These are phyloP conservation scores for Coemansia sp. DNA, from an alignment of 192 early-diverging fungal genomes.

Conservation along the genomic window DNA sequence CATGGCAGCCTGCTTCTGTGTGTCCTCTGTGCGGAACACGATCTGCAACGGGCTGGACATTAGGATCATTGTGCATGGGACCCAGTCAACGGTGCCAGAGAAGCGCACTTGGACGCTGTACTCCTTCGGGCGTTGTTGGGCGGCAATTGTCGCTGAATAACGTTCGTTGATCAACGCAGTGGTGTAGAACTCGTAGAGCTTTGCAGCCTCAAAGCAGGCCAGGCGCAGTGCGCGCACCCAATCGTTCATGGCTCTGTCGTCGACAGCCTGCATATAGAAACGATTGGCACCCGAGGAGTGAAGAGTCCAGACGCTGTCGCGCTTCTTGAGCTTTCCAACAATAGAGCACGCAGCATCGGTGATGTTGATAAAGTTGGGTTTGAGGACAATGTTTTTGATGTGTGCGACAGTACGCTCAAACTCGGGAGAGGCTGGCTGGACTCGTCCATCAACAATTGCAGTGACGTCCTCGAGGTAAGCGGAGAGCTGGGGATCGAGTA, in stretches of 20 bases:
- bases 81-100: conserved; percentile 56
- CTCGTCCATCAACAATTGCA: conserved; percentile 49
- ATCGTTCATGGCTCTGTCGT: conserved; percentile 58
- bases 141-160: conserved; percentile 22
- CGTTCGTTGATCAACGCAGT: conserved; percentile 51
- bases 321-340: conserved; percentile 58
- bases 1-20: conserved; percentile 34
- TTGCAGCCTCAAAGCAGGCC: conserved; percentile 70
- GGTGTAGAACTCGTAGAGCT: conserved; percentile 77
- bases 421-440: conserved; percentile 42
- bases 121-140: conserved; percentile 20
- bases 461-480: conserved; percentile 56
- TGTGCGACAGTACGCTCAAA: conserved; percentile 50
- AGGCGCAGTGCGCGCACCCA: conserved; percentile 75
- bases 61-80: conserved; percentile 51
- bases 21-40: conserved; percentile 23
- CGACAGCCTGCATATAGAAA: conserved; percentile 63
- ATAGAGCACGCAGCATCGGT: conserved; percentile 65
- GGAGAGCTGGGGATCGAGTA: conserved; percentile 51
- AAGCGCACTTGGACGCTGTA: conserved; percentile 52
- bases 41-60: conserved; percentile 27
- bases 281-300: conserved; percentile 72
- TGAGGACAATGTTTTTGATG: conserved; percentile 55
- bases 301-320: conserved; percentile 62
- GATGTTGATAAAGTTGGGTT: conserved; percentile 75